phyloP scores from a whole-genome alignment of 768 basidiomycete genomes.

The Agaricus sinodeliciosus region DNA sequence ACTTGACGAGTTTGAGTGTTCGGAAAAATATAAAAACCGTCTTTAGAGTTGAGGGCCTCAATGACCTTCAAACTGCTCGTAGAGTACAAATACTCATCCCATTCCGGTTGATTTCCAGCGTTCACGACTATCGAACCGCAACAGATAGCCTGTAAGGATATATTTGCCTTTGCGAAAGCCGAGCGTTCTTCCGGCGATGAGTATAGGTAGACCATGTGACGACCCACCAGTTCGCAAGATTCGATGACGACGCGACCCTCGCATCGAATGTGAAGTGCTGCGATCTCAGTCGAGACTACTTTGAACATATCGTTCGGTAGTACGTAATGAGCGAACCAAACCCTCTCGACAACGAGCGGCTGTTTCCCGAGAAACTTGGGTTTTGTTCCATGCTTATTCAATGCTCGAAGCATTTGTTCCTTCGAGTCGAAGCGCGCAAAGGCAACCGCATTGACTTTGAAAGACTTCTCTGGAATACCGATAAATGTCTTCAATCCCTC shows the following conservation, averaged over 20 bases:
- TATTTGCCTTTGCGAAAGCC: slow-evolving; percentile 29
- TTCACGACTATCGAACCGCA: slow-evolving; percentile 29
- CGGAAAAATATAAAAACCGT: slow-evolving; percentile 25
- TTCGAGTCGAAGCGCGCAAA: slow-evolving; percentile 27
- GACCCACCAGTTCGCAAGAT: slow-evolving; percentile 15
- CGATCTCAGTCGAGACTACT: slow-evolving; percentile 18
- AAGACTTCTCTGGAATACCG: slow-evolving; percentile 23
- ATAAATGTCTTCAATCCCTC: slow-evolving; percentile 37
- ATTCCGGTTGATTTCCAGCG: slow-evolving; percentile 25
- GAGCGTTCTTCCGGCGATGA: slow-evolving; percentile 24
- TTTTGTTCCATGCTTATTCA: slow-evolving; percentile 19
- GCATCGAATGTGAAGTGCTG: slow-evolving; percentile 5
- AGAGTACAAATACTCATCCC: slow-evolving; percentile 45
- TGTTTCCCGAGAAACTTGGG: slow-evolving; percentile 32
- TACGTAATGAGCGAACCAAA: slow-evolving; percentile 34
- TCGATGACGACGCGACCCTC: slow-evolving; percentile 12
- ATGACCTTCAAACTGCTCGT: slow-evolving; percentile 31
- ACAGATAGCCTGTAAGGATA: slow-evolving; percentile 29
- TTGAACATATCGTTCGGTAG: slow-evolving; percentile 26
- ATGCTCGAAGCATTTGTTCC: slow-evolving; percentile 16
- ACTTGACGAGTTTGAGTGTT: slow-evolving; percentile 25
- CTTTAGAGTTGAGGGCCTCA: slow-evolving; percentile 27
- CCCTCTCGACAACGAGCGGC: slow-evolving; percentile 28
- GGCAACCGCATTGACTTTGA: slow-evolving; percentile 28
- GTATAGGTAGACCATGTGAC: slow-evolving; percentile 32